Base-by-base conservation (phyloP, 1,139 yeast species). In the Nakaseomyces glabratus region DNA sequence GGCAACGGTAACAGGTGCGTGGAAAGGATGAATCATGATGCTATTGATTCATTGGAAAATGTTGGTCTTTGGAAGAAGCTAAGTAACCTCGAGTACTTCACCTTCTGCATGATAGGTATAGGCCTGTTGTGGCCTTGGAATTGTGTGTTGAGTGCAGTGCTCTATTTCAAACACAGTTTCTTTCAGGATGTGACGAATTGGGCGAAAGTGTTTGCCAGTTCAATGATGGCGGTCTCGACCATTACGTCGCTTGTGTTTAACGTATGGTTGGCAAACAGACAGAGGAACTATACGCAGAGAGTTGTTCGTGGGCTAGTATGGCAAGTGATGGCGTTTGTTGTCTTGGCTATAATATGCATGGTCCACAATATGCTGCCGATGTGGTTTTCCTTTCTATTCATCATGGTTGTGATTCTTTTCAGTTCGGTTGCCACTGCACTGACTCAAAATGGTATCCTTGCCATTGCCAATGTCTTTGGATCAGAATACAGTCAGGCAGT, bases 41-140 rank as follows among this genome's bases (percentile, higher is more conserved):
- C 30, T 12, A 19, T n/a, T 9, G 34, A 32, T 15, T 7, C 15
- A 7, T 34, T 39, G 6, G 37, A 21, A 9, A 35, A 38, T 19
- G 33, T 29, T 11, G 21, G 47, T 1, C 26, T 46, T 7, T 28
- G 26, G 26, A 33, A 37, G 7, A 54, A 48, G 31, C 18, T 53
- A 18, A 36, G 29, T 22, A 44, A 52, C 20, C 24, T 76, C 16
- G 69, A 69, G 35, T 84, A 82, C 51, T 31, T 69, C 13, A 73
- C 93, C 0, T 84, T 79, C 50, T 55, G 77, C 20, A 48, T 73
- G n/a, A 68, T 82, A 8, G 96, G 95, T 0, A 63, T 81, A 6
- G 79, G 90, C 0, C 62, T 82, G 24, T 66, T 90, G 26, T 90
- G 97, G 97, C 97, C 98, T 0, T 90, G 97, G 96, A 90, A 90